Percentiles rank a stretch among this genome's conserved stretches.
phyloP scores from a whole-genome alignment of 2,329 filamentous ascomycete species.

The Fusarium pseudocircinatum region DNA sequence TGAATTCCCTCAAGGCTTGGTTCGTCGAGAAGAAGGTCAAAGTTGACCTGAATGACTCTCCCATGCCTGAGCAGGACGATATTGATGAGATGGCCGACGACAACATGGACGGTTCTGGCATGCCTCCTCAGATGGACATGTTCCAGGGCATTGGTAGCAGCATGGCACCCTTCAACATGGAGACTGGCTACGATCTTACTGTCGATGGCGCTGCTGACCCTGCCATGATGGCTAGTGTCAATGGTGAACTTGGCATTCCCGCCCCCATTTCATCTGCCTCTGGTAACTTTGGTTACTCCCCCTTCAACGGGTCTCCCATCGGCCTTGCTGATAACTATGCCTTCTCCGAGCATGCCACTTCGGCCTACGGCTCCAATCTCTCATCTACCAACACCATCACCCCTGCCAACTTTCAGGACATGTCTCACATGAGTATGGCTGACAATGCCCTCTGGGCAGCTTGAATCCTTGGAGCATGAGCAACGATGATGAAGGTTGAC shows the following conservation, averaged over 20 bases:
- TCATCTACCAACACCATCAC: constrained; percentile 45
- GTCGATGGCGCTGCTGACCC: constrained; percentile 33
- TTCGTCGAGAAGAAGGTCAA: constrained; percentile 63
- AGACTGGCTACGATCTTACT: constrained; percentile 35
- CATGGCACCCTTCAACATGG: constrained; percentile 36
- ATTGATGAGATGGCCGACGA: constrained; percentile 41
- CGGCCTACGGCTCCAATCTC: constrained; percentile 40
- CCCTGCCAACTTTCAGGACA: constrained; percentile 40
- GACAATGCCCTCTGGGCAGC: constrained; percentile 36
- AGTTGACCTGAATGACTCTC: constrained; percentile 52
- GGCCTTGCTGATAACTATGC: constrained; percentile 38
- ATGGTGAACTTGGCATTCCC: constrained; percentile 28
- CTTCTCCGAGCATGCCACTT: constrained; percentile 40
- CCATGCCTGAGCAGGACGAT: constrained; percentile 46
- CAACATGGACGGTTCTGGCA: constrained; percentile 29
- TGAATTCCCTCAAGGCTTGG: constrained; percentile 58
- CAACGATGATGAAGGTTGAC: constrained; percentile 6
- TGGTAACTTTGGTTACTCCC: constrained; percentile 34
- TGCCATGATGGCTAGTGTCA: constrained; percentile 31
- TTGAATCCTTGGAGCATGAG: constrained; percentile 14
- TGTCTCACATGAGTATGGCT: constrained; percentile 36
- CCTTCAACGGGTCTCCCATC: constrained; percentile 40
- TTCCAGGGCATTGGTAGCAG: constrained; percentile 38
- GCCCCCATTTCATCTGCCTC: constrained; percentile 42
- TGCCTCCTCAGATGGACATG: constrained; percentile 33